A percentile compares a stretch with the other conserved stretches of the same genome.
phyloP scores from a whole-genome alignment of 805 yeast species.

The Candida andamanensis region DNA sequence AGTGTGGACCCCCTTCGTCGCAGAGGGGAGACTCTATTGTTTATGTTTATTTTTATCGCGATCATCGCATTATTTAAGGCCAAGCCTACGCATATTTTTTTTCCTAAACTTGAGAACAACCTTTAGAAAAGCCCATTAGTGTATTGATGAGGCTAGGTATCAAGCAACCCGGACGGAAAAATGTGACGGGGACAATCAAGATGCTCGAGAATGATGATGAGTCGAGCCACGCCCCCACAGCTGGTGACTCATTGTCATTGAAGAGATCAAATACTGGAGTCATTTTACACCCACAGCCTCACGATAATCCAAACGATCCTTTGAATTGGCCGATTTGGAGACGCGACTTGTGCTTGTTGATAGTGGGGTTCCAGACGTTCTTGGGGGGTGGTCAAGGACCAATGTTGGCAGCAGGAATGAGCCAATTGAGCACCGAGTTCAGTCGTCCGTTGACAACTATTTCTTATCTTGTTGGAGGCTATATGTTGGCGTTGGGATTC shows the following conservation, averaged over 20 bases:
- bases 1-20: too few species aligned
- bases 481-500: slow-evolving; percentile 54
- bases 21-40: too few species aligned
- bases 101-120: too few species aligned
- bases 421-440: slow-evolving; percentile 38
- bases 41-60: too few species aligned
- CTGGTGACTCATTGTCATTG: slow-evolving; percentile 17
- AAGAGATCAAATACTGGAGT: slow-evolving; percentile 47
- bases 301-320: slow-evolving; percentile 59
- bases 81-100: too few species aligned
- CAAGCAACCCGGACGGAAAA: slow-evolving; percentile 32
- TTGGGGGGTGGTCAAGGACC: slow-evolving; percentile 62
- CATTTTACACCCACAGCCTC: slow-evolving; percentile 57
- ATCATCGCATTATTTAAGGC: too few species aligned
- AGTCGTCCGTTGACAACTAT: slow-evolving; percentile 34
- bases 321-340: slow-evolving; percentile 61
- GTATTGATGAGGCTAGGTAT: slow-evolving; percentile 34
- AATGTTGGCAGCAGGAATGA: slow-evolving; percentile 53
- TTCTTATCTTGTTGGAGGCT: slow-evolving; percentile 53
- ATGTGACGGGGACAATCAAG: slow-evolving; percentile 47
- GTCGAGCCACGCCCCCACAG: slow-evolving; percentile 2
- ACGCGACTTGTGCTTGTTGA: slow-evolving; percentile 47
- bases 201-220: slow-evolving; percentile 27
- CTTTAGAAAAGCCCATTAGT: too few species aligned
- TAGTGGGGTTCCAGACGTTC: slow-evolving; percentile 53